Evolutionary conservation across 805 yeast genomes (phyloP), one percentile per base, ranked within the genome.

Genomic region (Schwanniomyces yamadae): DNA sequence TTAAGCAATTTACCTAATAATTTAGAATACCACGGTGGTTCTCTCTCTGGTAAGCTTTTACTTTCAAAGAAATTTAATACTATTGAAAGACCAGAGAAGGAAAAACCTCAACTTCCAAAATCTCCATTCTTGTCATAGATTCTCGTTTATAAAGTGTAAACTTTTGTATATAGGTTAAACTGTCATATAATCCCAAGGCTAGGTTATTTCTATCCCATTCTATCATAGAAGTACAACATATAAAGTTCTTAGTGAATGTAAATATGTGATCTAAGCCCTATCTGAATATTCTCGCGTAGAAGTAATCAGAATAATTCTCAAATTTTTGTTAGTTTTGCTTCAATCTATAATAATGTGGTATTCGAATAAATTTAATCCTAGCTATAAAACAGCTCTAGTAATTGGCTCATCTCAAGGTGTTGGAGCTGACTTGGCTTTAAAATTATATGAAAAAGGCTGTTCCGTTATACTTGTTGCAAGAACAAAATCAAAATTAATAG

Each of bases 381-480:
- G 71, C 33, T 73, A 74, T 18, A 75, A 73, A 52, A 55, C 75
- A 1, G 89, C 83, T 3, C 71, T 91, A 12, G 72, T 91, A n/a
- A 77, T 95, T 0, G 99, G 99, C 3, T 98, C 88, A 0, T 88
- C 96, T 0, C 99, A 91, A 53, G 99, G 99, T 0, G 66, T 91
- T 1, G 99, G 99, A 0, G 80, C 80, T 3, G 85, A 83, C 24
- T 59, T 91, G 38, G 95, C 95, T 0, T 63, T 66, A 27, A 69
- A 74, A 37, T 63, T 82, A 30, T 77, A 71, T 37, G 41, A 67
- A 2, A 48, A 54, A 13, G 80, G 82, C 3, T 84, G 89, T 23
- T 72, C 76, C 35, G 85, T 90, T 1, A 64, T 84, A 1, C 60
- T 93, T 13, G 83, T 90, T 9, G 88, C 97, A 1, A 70, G 99